These are phyloP conservation scores for Tylopilus vinaceipallidus DNA, from an alignment of 768 basidiomycete species.

Conservation along the genomic window DNA sequence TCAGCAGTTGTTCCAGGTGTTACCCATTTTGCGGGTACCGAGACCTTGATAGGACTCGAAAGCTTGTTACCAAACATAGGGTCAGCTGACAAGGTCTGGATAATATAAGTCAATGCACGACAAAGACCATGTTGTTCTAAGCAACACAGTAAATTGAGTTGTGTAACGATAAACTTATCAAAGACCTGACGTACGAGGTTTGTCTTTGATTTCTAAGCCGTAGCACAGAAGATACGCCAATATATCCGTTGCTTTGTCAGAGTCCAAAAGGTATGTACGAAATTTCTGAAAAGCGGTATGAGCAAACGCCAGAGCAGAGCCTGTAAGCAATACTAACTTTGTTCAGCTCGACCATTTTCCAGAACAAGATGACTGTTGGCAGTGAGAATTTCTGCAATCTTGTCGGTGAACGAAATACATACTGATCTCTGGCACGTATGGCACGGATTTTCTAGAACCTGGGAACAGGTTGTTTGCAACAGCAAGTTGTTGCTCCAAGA, in stretches of 20 bases:
- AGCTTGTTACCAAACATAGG: conserved; percentile 71
- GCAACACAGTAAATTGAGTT: conserved; percentile 5
- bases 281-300: conserved; percentile 70
- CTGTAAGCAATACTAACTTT: conserved; percentile 49
- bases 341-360: conserved; percentile 92
- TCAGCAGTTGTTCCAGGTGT: conserved; percentile 74
- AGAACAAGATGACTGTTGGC: conserved; percentile 69
- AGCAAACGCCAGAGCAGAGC: neutral
- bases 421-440: conserved; percentile 83
- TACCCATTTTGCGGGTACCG: conserved; percentile 76
- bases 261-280: conserved; percentile 74
- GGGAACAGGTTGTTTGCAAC: conserved; percentile 75
- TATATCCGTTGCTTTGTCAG: conserved; percentile 74
- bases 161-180: neutral
- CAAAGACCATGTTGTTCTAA: conserved; percentile 90
- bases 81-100: conserved; percentile 90
- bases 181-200: conserved; percentile 74
- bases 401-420: conserved; percentile 27
- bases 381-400: conserved; percentile 5
- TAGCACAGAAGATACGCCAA: conserved; percentile 78
- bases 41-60: conserved; percentile 57
- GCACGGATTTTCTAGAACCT: conserved; percentile 79
- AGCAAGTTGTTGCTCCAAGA: conserved; percentile 74
- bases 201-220: conserved; percentile 88
- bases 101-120: conserved; percentile 84